phyloP scores from a whole-genome alignment of 164 flowering plant species.

The Saururus chinensis region DNA sequence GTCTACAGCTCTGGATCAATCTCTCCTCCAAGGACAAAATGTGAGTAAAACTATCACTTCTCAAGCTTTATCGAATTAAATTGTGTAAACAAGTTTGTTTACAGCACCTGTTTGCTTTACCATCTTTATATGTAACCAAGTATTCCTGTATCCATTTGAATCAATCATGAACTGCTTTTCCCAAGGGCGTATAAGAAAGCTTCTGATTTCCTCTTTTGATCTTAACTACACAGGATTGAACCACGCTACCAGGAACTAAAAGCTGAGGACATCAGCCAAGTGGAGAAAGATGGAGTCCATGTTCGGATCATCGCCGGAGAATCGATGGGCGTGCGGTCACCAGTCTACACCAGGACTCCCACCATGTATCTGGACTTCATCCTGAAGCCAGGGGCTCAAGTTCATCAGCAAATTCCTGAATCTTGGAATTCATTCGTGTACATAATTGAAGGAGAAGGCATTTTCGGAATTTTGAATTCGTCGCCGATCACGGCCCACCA shows the following conservation, averaged over 20 bases:
- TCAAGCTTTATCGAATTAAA: no score
- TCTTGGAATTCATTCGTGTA: constrained; percentile 70
- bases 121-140: not conserved
- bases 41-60: constrained; percentile 23
- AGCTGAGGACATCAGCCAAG: constrained; percentile 38
- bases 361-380: constrained; percentile 83
- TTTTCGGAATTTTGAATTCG: constrained; percentile 37
- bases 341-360: constrained; percentile 81
- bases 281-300: constrained; percentile 59
- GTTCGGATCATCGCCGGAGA: constrained; percentile 85
- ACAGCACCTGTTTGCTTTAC: no score
- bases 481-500: constrained; percentile 44
- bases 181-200: not conserved
- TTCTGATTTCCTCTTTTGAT: not conserved
- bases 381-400: constrained; percentile 41
- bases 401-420: constrained; percentile 57
- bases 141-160: not conserved
- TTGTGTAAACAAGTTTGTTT: not conserved
- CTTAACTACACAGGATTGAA: constrained; percentile 55
- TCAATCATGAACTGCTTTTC: not conserved
- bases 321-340: constrained; percentile 66
- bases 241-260: constrained; percentile 68
- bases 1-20: constrained; percentile 87
- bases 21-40: constrained; percentile 75
- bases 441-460: constrained; percentile 73